Evolutionary conservation across 2,329 filamentous ascomycete species (phyloP).

Genomic region (Penicillium fuscoglaucum): DNA sequence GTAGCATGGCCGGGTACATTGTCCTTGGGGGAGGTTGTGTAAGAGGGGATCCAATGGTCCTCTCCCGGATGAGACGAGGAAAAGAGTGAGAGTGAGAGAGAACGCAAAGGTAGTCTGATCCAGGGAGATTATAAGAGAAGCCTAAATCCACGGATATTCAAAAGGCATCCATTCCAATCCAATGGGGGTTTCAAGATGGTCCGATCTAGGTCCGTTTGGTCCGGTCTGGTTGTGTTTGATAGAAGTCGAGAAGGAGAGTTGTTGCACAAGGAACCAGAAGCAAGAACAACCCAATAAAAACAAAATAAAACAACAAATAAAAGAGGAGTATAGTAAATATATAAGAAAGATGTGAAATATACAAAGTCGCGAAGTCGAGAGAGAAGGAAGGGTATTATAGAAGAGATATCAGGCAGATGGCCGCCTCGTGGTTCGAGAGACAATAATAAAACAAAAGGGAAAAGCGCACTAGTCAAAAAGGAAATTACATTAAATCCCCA

Average conservation of each 20-base stretch:
- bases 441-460: constrained; percentile 8
- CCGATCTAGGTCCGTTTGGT: constrained; percentile 10
- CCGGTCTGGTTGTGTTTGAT: constrained; percentile 11
- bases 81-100: constrained; percentile 14
- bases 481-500: constrained; percentile 10
- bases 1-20: constrained; percentile 49
- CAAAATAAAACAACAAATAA: constrained; percentile 5
- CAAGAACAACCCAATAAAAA: constrained; percentile 8
- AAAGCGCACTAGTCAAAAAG: constrained; percentile 2
- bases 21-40: constrained; percentile 11
- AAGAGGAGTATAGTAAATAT: constrained; percentile 7
- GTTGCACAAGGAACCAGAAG: constrained; percentile 4
- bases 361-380: background rate
- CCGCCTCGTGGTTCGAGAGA: constrained; percentile 15
- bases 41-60: constrained; percentile 1
- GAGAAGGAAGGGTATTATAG: constrained; percentile 45
- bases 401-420: constrained; percentile 37
- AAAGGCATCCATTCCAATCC: constrained; percentile 25
- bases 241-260: constrained; percentile 14
- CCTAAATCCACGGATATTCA: constrained; percentile 20
- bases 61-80: constrained; percentile 3
- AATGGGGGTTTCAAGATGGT: constrained; percentile 5
- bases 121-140: constrained; percentile 11
- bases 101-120: constrained; percentile 18
- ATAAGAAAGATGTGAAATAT: background rate